These are phyloP conservation scores for Fraxinus xanthoxyloides DNA, from an alignment of 305 asterid genomes.

Conservation along the genomic window DNA sequence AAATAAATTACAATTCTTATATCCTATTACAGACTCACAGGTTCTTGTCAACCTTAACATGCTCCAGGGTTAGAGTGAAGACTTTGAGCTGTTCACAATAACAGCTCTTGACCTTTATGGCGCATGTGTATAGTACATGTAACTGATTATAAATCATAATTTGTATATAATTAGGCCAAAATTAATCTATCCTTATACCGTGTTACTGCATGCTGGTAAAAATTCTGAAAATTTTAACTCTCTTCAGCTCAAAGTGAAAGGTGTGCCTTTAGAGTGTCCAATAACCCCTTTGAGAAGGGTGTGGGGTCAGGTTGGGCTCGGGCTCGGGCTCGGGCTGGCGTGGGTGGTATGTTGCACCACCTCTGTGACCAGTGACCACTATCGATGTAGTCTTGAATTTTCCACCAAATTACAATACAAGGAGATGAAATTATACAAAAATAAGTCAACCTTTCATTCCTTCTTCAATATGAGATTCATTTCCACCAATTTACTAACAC, in stretches of 20 bases:
- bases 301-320: background rate
- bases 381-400: background rate
- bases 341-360: background rate
- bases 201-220: background rate
- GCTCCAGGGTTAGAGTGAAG: background rate
- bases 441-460: background rate
- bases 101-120: background rate
- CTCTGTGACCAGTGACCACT: background rate
- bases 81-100: background rate
- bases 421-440: background rate
- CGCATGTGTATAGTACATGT: background rate
- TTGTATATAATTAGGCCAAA: background rate
- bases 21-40: background rate
- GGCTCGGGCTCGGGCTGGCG: background rate
- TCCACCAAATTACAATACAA: background rate
- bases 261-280: background rate
- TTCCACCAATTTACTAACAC: background rate
- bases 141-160: background rate
- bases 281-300: background rate
- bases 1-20: background rate
- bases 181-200: background rate
- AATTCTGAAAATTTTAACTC: background rate
- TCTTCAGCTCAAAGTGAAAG: background rate
- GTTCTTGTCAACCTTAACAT: background rate
- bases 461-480: background rate